Evolutionary conservation across 176 grass and related monocot genomes (phyloP), one percentile per base, ranked within the genome.

Genomic region (Carex myosuroides): DNA sequence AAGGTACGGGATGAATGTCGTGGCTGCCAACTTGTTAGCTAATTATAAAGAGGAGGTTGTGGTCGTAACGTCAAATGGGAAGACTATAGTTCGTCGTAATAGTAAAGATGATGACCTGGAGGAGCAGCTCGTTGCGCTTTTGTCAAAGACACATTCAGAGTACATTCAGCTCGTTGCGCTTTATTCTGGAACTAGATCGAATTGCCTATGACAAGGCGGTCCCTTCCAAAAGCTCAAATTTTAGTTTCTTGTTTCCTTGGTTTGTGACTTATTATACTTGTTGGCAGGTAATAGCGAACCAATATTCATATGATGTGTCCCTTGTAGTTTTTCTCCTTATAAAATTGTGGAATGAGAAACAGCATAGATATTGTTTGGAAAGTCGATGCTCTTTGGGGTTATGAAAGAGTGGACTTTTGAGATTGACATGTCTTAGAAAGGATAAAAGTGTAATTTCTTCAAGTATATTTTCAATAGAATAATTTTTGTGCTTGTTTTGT

Each of bases 31-130:
- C 80, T 73, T 83, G 73, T 83, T 97, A 57, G 88, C 88, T 35
- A 94, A 90, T n/a, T 94, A 94, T 87, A 97, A 94, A 83, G 83
- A 90, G 29, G 88, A 94, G 46, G 94, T 97, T 72, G 59, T 90
- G 26, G 57, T 92, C 24, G 84, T 97, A 61, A 89, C 92, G 18
- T 53, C 79, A 55, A 64, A 75, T 18, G 85, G 67, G 55, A 94
- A 84, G 13, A 84, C 20, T 9, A 88, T 26, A 1, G 76, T 94
- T 67, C 62, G 70, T 8, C 91, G 58, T 72, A 39, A 66, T 53
- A 67, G 42, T 54, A 72, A 67, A 29, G 85, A 89, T 26, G 83
- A 91, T 66, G 94, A 97, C 81, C 72, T 97, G 67, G 94, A 94
- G 64, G 85, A 89, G 82, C 86, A 89, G 30, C 91, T 97, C 2